Percentiles rank a stretch among this genome's conserved stretches.
phyloP scores from a whole-genome alignment of 1,139 yeast species.

The Suhomyces anneliseae region DNA sequence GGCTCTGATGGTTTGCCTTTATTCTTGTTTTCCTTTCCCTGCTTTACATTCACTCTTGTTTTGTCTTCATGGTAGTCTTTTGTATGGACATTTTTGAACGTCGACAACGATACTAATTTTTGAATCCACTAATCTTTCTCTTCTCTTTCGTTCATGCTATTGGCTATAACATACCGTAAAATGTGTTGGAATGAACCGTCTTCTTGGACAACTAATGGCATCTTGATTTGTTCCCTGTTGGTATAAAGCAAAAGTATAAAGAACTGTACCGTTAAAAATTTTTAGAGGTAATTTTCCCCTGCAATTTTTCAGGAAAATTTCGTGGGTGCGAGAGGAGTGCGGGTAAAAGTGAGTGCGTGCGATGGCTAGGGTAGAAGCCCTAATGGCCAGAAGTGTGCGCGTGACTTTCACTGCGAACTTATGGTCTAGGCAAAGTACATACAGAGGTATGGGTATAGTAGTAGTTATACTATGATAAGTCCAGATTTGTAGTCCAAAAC shows the following conservation, averaged over 20 bases:
- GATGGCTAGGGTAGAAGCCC: background rate
- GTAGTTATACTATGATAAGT: too few relatives aligned
- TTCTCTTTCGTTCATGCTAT: background rate
- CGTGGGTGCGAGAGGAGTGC: constrained; percentile 2
- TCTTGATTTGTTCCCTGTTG: constrained; percentile 43
- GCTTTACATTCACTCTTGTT: too few relatives aligned
- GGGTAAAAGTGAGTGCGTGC: constrained; percentile 3
- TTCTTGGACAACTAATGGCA: constrained; percentile 98
- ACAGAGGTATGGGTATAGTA: too few relatives aligned
- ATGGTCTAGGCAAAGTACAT: too few relatives aligned
- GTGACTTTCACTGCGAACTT: background rate
- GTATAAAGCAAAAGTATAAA: constrained; percentile 11
- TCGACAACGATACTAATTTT: background rate
- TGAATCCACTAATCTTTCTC: background rate
- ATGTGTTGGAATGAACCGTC: constrained; percentile 99
- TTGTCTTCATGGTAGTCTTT: too few relatives aligned
- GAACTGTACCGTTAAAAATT: constrained; percentile 10
- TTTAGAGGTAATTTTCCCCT: constrained; percentile 9
- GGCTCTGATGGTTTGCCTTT: too few relatives aligned
- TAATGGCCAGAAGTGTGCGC: background rate
- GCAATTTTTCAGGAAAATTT: constrained; percentile 12
- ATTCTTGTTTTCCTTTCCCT: too few relatives aligned
- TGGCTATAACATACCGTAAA: constrained; percentile 78
- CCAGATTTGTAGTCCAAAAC: too few relatives aligned
- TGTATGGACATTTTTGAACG: too few relatives aligned